Evolutionary conservation across 352 stramenopile species (phyloP).

Genomic region (Pythium dissotocum): DNA sequence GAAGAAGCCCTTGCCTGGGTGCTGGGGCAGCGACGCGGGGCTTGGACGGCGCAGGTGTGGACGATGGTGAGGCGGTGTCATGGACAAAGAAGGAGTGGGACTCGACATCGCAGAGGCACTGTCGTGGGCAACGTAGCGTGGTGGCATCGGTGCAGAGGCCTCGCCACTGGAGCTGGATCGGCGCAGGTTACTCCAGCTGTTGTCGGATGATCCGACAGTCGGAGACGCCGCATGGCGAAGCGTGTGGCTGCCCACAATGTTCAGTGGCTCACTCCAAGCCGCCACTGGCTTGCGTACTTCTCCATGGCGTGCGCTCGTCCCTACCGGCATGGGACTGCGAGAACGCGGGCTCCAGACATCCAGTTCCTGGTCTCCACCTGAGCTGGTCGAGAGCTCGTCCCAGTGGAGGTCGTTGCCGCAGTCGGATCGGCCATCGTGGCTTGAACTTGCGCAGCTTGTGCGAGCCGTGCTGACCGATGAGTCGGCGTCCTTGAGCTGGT

Average conservation of each 20-base stretch:
- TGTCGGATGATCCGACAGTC: neutral
- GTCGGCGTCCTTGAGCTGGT: conserved; percentile 21
- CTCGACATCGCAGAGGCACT: neutral
- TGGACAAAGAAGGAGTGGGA: neutral
- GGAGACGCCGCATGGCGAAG: conserved; percentile 17
- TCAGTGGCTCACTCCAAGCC: conserved; percentile 18
- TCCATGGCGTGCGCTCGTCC: conserved; percentile 14
- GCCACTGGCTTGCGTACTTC: neutral
- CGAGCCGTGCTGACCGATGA: conserved; percentile 24
- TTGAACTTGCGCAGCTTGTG: conserved; percentile 29
- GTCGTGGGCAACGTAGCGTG: conserved; percentile 4
- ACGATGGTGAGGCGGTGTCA: conserved; percentile 1
- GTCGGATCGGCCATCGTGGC: conserved; percentile 27
- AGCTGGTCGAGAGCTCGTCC: conserved; percentile 32
- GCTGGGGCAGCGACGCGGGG: neutral
- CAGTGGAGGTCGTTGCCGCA: conserved; percentile 28
- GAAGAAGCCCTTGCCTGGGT: conserved; percentile 8
- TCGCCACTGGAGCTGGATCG: neutral
- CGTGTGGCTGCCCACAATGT: conserved; percentile 16
- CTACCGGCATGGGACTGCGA: conserved; percentile 15
- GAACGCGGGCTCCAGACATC: conserved; percentile 14
- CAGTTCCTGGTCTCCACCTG: conserved; percentile 22
- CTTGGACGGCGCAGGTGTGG: neutral
- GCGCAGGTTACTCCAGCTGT: conserved; percentile 18
- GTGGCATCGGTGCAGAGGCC: neutral